A percentile compares a stretch with the other conserved stretches of the same genome.
These are phyloP conservation scores for Ceratocystis diversiconidia DNA, from an alignment of 2,329 filamentous ascomycete genomes.

Conservation along the genomic window DNA sequence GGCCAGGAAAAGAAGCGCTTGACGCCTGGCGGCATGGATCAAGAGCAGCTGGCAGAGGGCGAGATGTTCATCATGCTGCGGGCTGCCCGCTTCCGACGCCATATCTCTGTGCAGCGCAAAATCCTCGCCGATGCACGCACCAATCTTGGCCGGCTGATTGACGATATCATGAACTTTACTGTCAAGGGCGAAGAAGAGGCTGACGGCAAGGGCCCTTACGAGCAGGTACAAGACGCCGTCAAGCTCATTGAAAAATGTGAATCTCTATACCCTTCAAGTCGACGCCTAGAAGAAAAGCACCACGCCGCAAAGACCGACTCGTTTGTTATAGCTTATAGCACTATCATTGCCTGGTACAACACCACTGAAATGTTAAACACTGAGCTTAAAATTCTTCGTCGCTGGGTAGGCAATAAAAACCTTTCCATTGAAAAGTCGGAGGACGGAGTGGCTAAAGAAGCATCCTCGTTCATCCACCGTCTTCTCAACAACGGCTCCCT, in stretches of 20 bases:
- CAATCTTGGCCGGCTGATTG: constrained; percentile 58
- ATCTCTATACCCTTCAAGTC: constrained; percentile 67
- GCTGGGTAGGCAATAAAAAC: constrained; percentile 93
- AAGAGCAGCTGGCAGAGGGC: constrained; percentile 43
- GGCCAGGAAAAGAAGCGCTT: constrained; percentile 94
- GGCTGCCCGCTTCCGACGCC: constrained; percentile 69
- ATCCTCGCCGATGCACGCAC: constrained; percentile 74
- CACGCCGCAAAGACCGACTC: constrained; percentile 60
- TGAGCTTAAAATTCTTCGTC: constrained; percentile 77
- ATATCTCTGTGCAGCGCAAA: constrained; percentile 68
- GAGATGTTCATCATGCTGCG: constrained; percentile 83
- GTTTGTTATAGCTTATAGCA: constrained; percentile 72
- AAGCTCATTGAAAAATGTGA: constrained; percentile 83
- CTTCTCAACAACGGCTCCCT: constrained; percentile 92
- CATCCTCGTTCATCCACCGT: constrained; percentile 85
- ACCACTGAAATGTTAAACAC: constrained; percentile 93
- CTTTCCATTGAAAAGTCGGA: constrained; percentile 71
- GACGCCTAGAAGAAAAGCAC: constrained; percentile 59
- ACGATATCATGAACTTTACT: constrained; percentile 83
- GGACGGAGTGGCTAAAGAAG: constrained; percentile 52
- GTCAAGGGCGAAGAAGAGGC: constrained; percentile 88
- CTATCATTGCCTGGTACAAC: constrained; percentile 92
- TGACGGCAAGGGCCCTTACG: constrained; percentile 61
- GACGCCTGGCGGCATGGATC: constrained; percentile 53
- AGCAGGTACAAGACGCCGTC: constrained; percentile 83